Conservation (phyloP, 2,329 filamentous ascomycete genomes). For the Xylaria sp. region DNA sequence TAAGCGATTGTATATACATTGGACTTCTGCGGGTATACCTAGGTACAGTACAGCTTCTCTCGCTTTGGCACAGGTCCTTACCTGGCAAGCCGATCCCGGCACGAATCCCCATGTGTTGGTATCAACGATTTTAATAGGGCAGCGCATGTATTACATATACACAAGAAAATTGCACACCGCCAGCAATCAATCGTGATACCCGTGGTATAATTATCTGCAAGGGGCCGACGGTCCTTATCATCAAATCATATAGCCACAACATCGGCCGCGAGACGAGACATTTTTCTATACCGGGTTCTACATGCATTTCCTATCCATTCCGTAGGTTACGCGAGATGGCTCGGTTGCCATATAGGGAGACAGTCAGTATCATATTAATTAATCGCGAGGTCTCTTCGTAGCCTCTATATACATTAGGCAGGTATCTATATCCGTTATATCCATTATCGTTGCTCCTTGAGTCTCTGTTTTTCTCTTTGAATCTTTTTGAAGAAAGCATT, state of each 20-base stretch:
- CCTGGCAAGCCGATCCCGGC: slow-evolving; percentile 20
- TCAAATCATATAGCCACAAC: slow-evolving; percentile 14
- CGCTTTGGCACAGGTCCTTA: slow-evolving; percentile 5
- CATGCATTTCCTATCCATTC: not conserved
- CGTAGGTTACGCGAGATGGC: not conserved
- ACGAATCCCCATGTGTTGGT: slow-evolving; percentile 26
- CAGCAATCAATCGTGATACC: slow-evolving; percentile 2
- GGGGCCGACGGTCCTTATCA: slow-evolving; percentile 4
- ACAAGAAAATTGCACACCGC: slow-evolving; percentile 23
- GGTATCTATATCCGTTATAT: not conserved
- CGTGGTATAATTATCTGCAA: not conserved
- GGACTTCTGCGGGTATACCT: too few relatives aligned
- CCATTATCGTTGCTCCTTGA: slow-evolving; percentile 45
- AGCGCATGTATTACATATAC: not conserved
- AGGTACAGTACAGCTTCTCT: not conserved
- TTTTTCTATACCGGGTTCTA: not conserved
- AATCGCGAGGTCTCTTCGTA: not conserved
- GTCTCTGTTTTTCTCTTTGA: slow-evolving; percentile 68
- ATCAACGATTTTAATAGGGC: slow-evolving; percentile 26
- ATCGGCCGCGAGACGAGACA: slow-evolving; percentile 19
- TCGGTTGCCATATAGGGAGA: not conserved
- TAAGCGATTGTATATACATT: not conserved
- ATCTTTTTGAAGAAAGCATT: slow-evolving; percentile 75
- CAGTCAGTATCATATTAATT: not conserved
- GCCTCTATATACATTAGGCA: not conserved